Conservation (phyloP, 179 eudicot species). For the Drosera spatulata region DNA sequence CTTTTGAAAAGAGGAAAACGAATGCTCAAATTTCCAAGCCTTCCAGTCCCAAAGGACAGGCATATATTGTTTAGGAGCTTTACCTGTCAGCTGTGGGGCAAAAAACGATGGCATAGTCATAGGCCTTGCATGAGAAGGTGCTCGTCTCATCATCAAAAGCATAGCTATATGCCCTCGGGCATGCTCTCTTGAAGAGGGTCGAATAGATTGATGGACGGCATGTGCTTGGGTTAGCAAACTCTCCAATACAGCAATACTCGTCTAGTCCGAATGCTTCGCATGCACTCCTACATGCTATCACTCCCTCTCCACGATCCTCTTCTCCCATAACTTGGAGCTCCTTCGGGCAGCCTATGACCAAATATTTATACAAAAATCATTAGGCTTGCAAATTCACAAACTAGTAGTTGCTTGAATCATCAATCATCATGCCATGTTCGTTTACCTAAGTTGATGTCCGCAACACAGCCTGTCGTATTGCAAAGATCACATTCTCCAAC, state of each 20-base stretch:
- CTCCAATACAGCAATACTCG: conserved; percentile 84
- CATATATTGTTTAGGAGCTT: neutral
- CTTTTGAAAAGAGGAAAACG: neutral
- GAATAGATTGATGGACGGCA: conserved; percentile 77
- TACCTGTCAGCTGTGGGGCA: conserved; percentile 37
- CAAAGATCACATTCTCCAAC: conserved; percentile 35
- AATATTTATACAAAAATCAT: neutral
- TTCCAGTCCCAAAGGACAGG: neutral
- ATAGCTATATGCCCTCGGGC: conserved; percentile 89
- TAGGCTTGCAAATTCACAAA: neutral
- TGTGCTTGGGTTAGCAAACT: conserved; percentile 70
- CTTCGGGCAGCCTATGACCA: conserved; percentile 70
- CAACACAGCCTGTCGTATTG: conserved; percentile 68
- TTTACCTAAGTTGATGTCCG: conserved; percentile 60
- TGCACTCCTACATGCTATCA: conserved; percentile 47
- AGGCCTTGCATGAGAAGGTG: conserved; percentile 90
- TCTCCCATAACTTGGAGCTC: conserved; percentile 78
- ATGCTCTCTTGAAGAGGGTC: conserved; percentile 74
- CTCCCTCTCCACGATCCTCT: conserved; percentile 29
- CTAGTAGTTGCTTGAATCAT: no score
- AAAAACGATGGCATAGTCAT: conserved; percentile 51
- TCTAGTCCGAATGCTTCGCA: conserved; percentile 36
- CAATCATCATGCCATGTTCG: no score
- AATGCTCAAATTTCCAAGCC: no score
- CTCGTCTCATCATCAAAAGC: conserved; percentile 91